Conservation (phyloP, 257 asterid species). For the Cordia subcordata region DNA sequence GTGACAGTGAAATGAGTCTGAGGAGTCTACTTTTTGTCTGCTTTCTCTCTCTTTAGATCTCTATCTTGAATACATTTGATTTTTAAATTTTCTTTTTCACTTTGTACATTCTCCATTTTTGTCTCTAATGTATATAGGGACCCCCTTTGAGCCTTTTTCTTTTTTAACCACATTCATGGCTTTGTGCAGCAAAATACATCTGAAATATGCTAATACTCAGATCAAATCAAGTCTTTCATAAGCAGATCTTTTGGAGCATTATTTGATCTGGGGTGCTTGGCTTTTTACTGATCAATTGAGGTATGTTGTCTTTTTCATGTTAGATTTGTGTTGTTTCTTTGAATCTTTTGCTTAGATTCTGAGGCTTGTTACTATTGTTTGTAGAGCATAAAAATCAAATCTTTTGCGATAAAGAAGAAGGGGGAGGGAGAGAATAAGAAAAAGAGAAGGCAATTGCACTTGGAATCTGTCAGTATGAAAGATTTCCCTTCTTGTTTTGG, state of each 20-base stretch:
- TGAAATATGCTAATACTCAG: slow-evolving; percentile 23
- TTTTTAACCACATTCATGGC: slow-evolving; percentile 27
- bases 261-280: slow-evolving; percentile 20
- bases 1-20: slow-evolving; percentile 53
- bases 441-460: slow-evolving; percentile 1
- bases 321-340: background rate
- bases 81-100: slow-evolving; percentile 13
- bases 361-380: slow-evolving; percentile 2
- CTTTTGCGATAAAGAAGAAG: slow-evolving; percentile 16
- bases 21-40: slow-evolving; percentile 48
- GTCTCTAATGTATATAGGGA: slow-evolving; percentile 34
- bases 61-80: slow-evolving; percentile 1
- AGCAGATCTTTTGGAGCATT: slow-evolving; percentile 13
- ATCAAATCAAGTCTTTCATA: slow-evolving; percentile 18
- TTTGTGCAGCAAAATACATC: slow-evolving; percentile 35
- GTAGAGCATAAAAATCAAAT: slow-evolving; percentile 14
- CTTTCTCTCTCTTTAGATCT: slow-evolving; percentile 24
- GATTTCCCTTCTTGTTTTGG: slow-evolving; percentile 58
- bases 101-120: slow-evolving; percentile 28
- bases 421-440: slow-evolving; percentile 3
- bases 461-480: slow-evolving; percentile 22
- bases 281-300: slow-evolving; percentile 22
- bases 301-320: slow-evolving; percentile 20
- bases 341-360: background rate
- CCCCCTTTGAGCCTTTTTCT: slow-evolving; percentile 19